Base-by-base conservation (phyloP, 495 filamentous ascomycete species). In the Clohesyomyces aquaticus region DNA sequence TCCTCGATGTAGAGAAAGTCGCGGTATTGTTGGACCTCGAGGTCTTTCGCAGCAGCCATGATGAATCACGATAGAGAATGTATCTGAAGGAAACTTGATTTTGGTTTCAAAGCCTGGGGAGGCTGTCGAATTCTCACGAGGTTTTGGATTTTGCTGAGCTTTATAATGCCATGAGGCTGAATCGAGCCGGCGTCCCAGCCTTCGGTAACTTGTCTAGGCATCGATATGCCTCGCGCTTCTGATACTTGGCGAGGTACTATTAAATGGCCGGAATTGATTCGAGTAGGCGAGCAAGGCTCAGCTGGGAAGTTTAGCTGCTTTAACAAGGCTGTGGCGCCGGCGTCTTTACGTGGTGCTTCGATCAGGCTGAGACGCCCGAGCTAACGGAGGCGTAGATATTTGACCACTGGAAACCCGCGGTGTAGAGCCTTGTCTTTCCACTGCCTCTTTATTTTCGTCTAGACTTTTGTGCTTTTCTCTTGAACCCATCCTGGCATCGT, bases 1-100 rank as follows among this genome's bases (percentile, higher is more conserved):
- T 52, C 48, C 27, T 52, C 48, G 25, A 52, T 28, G 18, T 52
- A 52, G 3, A 52, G 48, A 22, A 52, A 52, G 18, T 52, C 48
- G 48, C 22, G 25, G 27, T 28, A 25, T 18, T 52, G 12, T 52
- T 52, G 48, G 9, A 22, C 48, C 27, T 52, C 48, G 9, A 52
- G 25, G 3, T 11, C 48, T 9, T 28, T 52, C 48, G 18, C 14
- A 9, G 22, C 18, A 52, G 4, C n/a, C 32, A 38, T 38, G 32
- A 6, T 38, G 32, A 38, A 6, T 14, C 14, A 38, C 32, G 32
- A 38, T 6, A 14, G 32, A 38, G 14, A 6, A 6, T 6, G 32
- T 38, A 38, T 6, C 6, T 38, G 6, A 38, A 38, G 32, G 6
- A 14, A 6, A 6, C 6, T 6, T 38, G 6, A 38, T 38, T 6